These are phyloP conservation scores for Yamadazyma conglobata DNA, from an alignment of 1,139 yeast genomes.

Conservation along the genomic window DNA sequence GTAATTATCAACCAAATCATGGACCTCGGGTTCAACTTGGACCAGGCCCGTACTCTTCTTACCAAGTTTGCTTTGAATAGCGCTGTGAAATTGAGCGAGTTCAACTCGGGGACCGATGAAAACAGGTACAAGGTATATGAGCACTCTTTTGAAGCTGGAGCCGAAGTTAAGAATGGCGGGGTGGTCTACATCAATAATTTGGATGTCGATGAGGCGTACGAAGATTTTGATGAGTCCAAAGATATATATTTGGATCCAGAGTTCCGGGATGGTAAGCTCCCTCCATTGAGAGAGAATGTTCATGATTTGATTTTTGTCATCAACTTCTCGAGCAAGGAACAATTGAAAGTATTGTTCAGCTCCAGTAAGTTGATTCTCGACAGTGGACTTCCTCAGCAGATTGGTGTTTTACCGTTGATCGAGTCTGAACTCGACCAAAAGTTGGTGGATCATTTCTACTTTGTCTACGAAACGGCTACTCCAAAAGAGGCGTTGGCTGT, in stretches of 20 bases:
- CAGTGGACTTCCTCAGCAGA: slow-evolving; percentile 68
- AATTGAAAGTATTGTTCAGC: slow-evolving; percentile 45
- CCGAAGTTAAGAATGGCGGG: slow-evolving; percentile 28
- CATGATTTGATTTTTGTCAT: slow-evolving; percentile 72
- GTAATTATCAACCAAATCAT: slow-evolving; percentile 24
- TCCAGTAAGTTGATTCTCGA: slow-evolving; percentile 50
- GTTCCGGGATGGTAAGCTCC: slow-evolving; percentile 56
- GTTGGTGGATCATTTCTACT: slow-evolving; percentile 34
- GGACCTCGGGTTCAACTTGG: slow-evolving; percentile 32
- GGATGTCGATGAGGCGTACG: slow-evolving; percentile 58
- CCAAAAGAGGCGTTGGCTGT: slow-evolving; percentile 40
- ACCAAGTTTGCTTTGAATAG: slow-evolving; percentile 44
- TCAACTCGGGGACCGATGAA: slow-evolving; percentile 36
- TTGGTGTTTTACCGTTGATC: slow-evolving; percentile 72
- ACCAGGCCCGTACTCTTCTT: slow-evolving; percentile 37
- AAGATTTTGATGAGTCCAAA: slow-evolving; percentile 42
- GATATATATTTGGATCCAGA: slow-evolving; percentile 30
- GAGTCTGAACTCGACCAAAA: slow-evolving; percentile 26
- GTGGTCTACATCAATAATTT: slow-evolving; percentile 77
- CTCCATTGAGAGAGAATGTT: slow-evolving; percentile 68
- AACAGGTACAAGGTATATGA: slow-evolving; percentile 36
- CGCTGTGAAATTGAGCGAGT: slow-evolving; percentile 34
- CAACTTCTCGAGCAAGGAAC: slow-evolving; percentile 53
- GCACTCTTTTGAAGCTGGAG: slow-evolving; percentile 27
- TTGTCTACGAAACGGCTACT: slow-evolving; percentile 27